phyloP scores from a whole-genome alignment of 495 filamentous ascomycete species.

The Amniculicola lignicola region DNA sequence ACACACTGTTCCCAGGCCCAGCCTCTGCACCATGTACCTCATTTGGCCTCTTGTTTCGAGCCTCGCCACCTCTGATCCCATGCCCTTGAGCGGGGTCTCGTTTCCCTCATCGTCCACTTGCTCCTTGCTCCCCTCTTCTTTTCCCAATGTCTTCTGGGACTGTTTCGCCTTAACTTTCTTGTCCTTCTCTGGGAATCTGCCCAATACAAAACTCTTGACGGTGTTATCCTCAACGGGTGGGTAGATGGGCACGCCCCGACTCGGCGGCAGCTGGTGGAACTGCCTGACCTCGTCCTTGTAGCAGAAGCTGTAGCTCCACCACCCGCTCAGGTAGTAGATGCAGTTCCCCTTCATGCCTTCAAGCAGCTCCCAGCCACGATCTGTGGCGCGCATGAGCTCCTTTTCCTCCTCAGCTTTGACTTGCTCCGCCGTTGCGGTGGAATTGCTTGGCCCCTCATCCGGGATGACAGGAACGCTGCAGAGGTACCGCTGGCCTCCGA shows the following conservation, averaged over 20 bases:
- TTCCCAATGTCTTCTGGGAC: slow-evolving; percentile 30
- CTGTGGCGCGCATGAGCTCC: slow-evolving; percentile 77
- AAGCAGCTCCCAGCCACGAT: slow-evolving; percentile 86
- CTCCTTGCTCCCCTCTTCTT: slow-evolving; percentile 42
- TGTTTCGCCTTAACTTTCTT: slow-evolving; percentile 27
- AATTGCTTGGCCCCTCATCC: slow-evolving; percentile 46
- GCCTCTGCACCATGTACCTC: slow-evolving; percentile 84
- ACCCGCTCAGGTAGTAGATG: slow-evolving; percentile 85
- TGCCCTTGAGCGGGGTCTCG: slow-evolving; percentile 41
- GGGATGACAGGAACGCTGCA: slow-evolving; percentile 78
- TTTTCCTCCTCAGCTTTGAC: slow-evolving; percentile 74
- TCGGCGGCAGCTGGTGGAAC: slow-evolving; percentile 78
- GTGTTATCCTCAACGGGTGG: slow-evolving; percentile 71
- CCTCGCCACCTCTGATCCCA: slow-evolving; percentile 33
- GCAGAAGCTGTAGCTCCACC: slow-evolving; percentile 98
- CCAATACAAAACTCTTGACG: slow-evolving; percentile 78
- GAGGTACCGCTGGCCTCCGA: slow-evolving; percentile 69
- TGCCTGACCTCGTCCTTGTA: slow-evolving; percentile 85
- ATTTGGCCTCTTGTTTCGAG: slow-evolving; percentile 66
- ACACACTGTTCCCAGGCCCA: slow-evolving; percentile 83
- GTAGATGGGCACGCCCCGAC: slow-evolving; percentile 60
- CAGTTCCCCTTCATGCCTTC: slow-evolving; percentile 81
- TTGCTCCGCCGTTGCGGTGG: slow-evolving; percentile 53
- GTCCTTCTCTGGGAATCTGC: slow-evolving; percentile 48
- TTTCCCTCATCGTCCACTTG: slow-evolving; percentile 36